A percentile compares a stretch with the other conserved stretches of the same genome.
Evolutionary conservation across 495 filamentous ascomycete genomes (phyloP).

Genomic region (Penicillium coffeae): DNA sequence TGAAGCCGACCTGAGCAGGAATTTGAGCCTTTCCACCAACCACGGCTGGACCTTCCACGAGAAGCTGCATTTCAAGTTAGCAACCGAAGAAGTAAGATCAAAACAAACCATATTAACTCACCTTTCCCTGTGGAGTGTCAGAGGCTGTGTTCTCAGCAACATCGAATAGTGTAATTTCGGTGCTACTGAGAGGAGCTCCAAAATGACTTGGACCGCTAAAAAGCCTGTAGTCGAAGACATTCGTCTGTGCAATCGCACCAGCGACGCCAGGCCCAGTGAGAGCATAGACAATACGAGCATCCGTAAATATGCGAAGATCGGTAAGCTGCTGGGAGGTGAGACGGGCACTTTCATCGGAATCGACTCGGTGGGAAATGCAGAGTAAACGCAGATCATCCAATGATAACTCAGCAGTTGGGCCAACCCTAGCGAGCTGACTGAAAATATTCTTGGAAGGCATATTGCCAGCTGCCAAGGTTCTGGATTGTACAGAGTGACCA

Average conservation of each 20-base stretch:
- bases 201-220: slow-evolving; percentile 62
- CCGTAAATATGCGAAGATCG: slow-evolving; percentile 75
- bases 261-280: slow-evolving; percentile 78
- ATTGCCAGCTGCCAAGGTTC: slow-evolving; percentile 64
- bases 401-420: slow-evolving; percentile 57
- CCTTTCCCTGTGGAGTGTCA: slow-evolving; percentile 55
- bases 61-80: slow-evolving; percentile 25
- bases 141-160: slow-evolving; percentile 58
- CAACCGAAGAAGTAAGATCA: neutral
- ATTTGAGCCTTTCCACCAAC: slow-evolving; percentile 29
- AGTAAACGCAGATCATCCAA: slow-evolving; percentile 67
- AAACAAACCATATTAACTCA: slow-evolving; percentile 25
- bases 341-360: slow-evolving; percentile 28
- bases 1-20: slow-evolving; percentile 30
- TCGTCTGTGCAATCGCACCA: slow-evolving; percentile 78
- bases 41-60: slow-evolving; percentile 39
- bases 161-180: slow-evolving; percentile 67
- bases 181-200: slow-evolving; percentile 72
- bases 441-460: slow-evolving; percentile 50
- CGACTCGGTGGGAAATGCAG: slow-evolving; percentile 37
- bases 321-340: slow-evolving; percentile 66
- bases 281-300: slow-evolving; percentile 79
- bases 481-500: slow-evolving; percentile 65
- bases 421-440: slow-evolving; percentile 48
- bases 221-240: slow-evolving; percentile 81